phyloP scores from a whole-genome alignment of 1,284 basidiomycete species.

The Rhodotorula sp. region DNA sequence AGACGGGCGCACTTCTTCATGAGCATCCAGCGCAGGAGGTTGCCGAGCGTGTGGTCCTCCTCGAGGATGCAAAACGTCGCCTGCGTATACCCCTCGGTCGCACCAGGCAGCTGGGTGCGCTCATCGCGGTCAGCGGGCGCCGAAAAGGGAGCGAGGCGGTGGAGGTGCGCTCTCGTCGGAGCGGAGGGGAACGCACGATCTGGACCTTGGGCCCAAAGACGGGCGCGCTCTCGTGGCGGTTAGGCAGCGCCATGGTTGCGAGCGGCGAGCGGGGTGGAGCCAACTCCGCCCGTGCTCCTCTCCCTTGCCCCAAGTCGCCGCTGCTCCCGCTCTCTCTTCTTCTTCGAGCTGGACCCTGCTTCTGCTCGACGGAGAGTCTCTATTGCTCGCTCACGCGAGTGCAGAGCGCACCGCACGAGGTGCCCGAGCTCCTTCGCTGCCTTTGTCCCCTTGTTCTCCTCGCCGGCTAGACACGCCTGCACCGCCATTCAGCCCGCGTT shows the following conservation, averaged over 20 bases:
- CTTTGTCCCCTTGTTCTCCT: neutral
- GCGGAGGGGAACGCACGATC: slow-evolving; percentile 13
- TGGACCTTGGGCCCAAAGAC: slow-evolving; percentile 35
- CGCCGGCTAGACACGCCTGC: no score
- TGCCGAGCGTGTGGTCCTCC: slow-evolving; percentile 95
- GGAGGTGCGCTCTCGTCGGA: neutral
- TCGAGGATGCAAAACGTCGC: slow-evolving; percentile 90
- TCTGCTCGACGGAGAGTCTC: no score
- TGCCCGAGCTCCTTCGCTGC: no score
- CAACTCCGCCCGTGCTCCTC: neutral
- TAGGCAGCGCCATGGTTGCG: slow-evolving; percentile 3
- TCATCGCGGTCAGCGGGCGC: neutral
- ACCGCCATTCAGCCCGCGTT: neutral
- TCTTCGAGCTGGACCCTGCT: no score
- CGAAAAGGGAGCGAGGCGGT: neutral
- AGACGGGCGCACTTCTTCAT: slow-evolving; percentile 89
- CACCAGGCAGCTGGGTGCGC: slow-evolving; percentile 52
- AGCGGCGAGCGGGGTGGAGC: no score
- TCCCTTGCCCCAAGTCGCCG: neutral
- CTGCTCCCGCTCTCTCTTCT: no score
- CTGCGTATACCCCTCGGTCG: slow-evolving; percentile 68
- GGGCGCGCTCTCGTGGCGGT: slow-evolving; percentile 25
- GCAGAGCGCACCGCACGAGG: neutral
- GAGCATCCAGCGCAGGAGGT: slow-evolving; percentile 92
- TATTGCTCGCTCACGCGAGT: neutral